Evolutionary conservation across 2,329 filamentous ascomycete species (phyloP).

Genomic region (Pseudodiploospora longispora): DNA sequence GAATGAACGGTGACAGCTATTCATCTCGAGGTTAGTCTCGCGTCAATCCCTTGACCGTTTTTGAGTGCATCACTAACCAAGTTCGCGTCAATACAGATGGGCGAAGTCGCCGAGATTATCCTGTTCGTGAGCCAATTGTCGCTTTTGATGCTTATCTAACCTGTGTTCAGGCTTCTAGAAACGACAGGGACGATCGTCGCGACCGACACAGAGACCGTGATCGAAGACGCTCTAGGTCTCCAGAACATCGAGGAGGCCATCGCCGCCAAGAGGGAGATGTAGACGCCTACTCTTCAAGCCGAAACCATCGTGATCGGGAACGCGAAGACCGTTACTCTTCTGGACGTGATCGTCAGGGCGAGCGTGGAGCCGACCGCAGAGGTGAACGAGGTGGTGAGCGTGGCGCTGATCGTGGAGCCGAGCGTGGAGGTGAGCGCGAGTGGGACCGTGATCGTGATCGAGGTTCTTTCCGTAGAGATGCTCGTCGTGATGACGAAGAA

Average conservation of each 20-base stretch:
- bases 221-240: conserved; percentile 78
- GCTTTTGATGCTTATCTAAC: conserved; percentile 11
- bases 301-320: conserved; percentile 86
- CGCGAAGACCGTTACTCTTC: conserved; percentile 79
- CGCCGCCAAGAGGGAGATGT: conserved; percentile 69
- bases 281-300: conserved; percentile 87
- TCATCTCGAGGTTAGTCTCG: conserved; percentile 60
- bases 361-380: conserved; percentile 58
- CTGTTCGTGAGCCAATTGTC: conserved; percentile 31
- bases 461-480: conserved; percentile 50
- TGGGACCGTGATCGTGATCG: conserved; percentile 72
- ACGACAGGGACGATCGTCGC: conserved; percentile 26
- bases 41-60: conserved; percentile 17
- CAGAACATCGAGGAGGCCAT: conserved; percentile 56
- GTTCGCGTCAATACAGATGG: conserved; percentile 28
- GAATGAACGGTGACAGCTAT: conserved; percentile 82
- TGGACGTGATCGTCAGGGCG: conserved; percentile 59
- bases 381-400: conserved; percentile 59
- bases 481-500: conserved; percentile 58
- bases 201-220: conserved; percentile 40
- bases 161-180: conserved; percentile 18
- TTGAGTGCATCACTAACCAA: conserved; percentile 13
- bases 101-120: conserved; percentile 49
- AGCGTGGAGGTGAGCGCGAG: conserved; percentile 61
- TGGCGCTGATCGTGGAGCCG: conserved; percentile 43